Percentiles rank a stretch among this genome's conserved stretches.
These are phyloP conservation scores for Phytophthora boehmeriae DNA, from an alignment of 352 stramenopile genomes.

Conservation along the genomic window DNA sequence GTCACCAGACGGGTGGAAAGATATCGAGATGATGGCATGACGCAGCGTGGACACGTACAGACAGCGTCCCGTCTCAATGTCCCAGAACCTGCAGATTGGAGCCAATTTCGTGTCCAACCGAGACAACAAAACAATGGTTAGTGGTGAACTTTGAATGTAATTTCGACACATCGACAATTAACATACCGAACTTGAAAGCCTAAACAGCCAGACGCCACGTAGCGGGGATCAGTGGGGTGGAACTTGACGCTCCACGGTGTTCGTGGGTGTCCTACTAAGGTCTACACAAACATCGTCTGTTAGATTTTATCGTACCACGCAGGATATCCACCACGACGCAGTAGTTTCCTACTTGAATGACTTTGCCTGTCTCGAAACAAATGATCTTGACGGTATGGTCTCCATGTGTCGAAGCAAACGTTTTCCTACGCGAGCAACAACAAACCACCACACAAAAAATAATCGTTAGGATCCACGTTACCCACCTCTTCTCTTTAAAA, in stretches of 20 bases:
- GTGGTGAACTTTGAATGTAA: background rate
- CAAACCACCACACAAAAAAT: slow-evolving; percentile 9
- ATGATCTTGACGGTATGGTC: slow-evolving; percentile 99
- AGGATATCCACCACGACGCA: background rate
- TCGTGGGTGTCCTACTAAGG: slow-evolving; percentile 81
- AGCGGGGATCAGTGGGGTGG: slow-evolving; percentile 92
- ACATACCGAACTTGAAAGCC: slow-evolving; percentile 93
- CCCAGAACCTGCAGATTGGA: slow-evolving; percentile 67
- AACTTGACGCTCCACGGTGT: slow-evolving; percentile 99
- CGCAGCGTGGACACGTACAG: slow-evolving; percentile 94
- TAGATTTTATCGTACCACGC: slow-evolving; percentile 2
- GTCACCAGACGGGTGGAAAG: slow-evolving; percentile 94
- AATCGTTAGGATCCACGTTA: background rate
- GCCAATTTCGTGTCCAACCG: background rate
- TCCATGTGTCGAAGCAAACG: slow-evolving; percentile 97
- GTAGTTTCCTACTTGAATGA: slow-evolving; percentile 64
- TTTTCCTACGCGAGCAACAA: slow-evolving; percentile 56
- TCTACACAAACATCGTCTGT: slow-evolving; percentile 40
- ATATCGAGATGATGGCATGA: slow-evolving; percentile 96
- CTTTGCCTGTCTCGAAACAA: slow-evolving; percentile 87
- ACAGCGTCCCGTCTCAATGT: slow-evolving; percentile 90
- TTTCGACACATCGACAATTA: background rate
- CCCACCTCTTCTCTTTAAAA: background rate
- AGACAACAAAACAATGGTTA: background rate
- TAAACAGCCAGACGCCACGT: slow-evolving; percentile 97